phyloP scores from a whole-genome alignment of 345 rosid species.

The Pistacia vera region DNA sequence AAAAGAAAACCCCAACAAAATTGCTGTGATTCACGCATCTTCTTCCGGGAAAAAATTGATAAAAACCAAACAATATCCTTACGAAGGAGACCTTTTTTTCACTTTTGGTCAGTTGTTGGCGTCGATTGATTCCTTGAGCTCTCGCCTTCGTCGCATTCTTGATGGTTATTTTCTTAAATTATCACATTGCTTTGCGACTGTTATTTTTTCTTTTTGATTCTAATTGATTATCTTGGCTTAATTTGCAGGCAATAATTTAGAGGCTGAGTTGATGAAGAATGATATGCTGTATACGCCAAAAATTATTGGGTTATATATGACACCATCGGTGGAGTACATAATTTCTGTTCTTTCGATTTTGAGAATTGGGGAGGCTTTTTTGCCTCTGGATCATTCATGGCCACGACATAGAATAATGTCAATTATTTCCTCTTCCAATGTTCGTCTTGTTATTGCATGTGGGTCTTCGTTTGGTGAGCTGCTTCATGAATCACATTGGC shows the following conservation, averaged over 20 bases:
- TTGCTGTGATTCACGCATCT: constrained; percentile 63
- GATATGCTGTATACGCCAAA: constrained; percentile 15
- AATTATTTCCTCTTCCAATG: constrained; percentile 49
- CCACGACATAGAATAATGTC: constrained; percentile 77
- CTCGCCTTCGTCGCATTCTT: constrained; percentile 58
- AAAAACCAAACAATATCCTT: constrained; percentile 27
- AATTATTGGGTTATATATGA: constrained; percentile 67
- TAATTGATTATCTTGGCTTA: not conserved
- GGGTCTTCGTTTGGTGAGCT: constrained; percentile 46
- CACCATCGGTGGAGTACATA: constrained; percentile 83
- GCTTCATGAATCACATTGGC: constrained; percentile 46
- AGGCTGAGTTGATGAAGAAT: too few relatives aligned
- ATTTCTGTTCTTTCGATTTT: constrained; percentile 75
- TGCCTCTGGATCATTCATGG: constrained; percentile 89
- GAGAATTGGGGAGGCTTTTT: constrained; percentile 83
- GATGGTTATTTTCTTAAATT: constrained; percentile 27
- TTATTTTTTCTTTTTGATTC: not conserved
- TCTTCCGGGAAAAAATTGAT: constrained; percentile 23
- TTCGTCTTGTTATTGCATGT: constrained; percentile 53
- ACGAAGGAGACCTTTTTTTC: constrained; percentile 66
- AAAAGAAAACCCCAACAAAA: constrained; percentile 37
- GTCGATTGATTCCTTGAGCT: constrained; percentile 53
- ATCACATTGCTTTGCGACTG: too few relatives aligned
- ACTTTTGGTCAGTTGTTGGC: constrained; percentile 52
- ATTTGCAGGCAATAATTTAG: constrained; percentile 14